Base-by-base conservation (phyloP, 495 filamentous ascomycete genomes). In the Sordaria brevicollis region DNA sequence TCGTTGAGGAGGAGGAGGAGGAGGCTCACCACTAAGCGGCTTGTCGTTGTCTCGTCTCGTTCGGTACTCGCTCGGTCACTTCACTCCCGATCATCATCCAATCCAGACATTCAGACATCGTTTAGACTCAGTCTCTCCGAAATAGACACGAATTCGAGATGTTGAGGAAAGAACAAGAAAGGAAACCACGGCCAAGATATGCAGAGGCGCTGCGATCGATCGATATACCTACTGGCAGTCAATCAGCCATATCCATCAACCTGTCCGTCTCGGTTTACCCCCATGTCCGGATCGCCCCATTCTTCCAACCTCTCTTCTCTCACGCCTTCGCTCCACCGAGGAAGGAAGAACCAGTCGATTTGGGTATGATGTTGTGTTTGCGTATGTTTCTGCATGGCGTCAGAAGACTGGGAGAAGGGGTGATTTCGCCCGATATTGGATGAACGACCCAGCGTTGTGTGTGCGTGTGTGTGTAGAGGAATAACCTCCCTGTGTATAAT, bases 1-100 rank as follows among this genome's bases (percentile, higher is more conserved):
- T 84, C 31, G 81, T 82, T 17, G 80, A 81, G 71, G 79, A 83
- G 69, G 83, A 85, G 74, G 82, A 84, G 41, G 83, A 84, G 34
- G 79, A 83, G 72, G 76, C 67, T 49, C 78, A 76, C 67, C 49
- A 62, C 49, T 62, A 62, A 62, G 49, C 49, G 25, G 33, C 25
- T 31, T 13, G 49, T 62, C 49, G 13, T 31, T 13, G 49, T 62
- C 49, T 54, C 5, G 21, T 54, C 43, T 57, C 49, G 49, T 62
- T 62, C 49, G 49, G 49, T 62, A 62, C 25, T 62, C 49, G 15
- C 21, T 29, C 49, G 7, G 25, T 31, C 25, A 17, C 49, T 62
- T 33, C 49, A 13, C 49, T 31, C 25, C 49, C 49, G 49, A 31
- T 62, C 49, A 31, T 62, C 49, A 62, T 62, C 49, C 25, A 62